Evolutionary conservation across 2,329 filamentous ascomycete genomes (phyloP).

Genomic region (Escovopsis sp.): DNA sequence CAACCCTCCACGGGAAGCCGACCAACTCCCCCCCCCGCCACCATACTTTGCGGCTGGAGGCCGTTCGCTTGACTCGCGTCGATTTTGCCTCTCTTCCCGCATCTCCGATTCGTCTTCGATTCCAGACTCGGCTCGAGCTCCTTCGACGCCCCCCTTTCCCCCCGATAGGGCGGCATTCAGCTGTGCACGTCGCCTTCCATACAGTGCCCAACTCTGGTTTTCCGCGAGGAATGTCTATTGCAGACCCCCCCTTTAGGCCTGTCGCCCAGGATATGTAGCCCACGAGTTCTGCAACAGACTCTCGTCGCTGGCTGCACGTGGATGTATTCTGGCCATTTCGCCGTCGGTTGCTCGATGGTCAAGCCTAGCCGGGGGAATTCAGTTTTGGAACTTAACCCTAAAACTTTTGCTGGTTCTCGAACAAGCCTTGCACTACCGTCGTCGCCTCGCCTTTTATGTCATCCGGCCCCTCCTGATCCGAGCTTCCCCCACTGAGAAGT

Average conservation of each 20-base stretch:
- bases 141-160: constrained; percentile 25
- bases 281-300: constrained; percentile 45
- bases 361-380: constrained; percentile 38
- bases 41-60: constrained; percentile 2
- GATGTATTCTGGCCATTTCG: constrained; percentile 21
- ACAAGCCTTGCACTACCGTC: constrained; percentile 58
- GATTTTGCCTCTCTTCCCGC: background rate
- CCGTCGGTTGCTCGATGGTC: constrained; percentile 24
- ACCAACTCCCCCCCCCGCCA: constrained; percentile 1
- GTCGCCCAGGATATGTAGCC: constrained; percentile 35
- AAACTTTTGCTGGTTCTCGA: constrained; percentile 46
- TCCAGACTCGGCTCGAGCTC: constrained; percentile 22
- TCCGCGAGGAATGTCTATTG: constrained; percentile 49
- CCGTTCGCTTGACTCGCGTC: background rate
- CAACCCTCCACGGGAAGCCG: constrained; percentile 2
- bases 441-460: constrained; percentile 51
- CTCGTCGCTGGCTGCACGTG: constrained; percentile 31
- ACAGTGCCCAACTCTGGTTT: constrained; percentile 66
- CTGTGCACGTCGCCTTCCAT: constrained; percentile 55
- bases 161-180: constrained; percentile 6
- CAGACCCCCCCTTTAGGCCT: constrained; percentile 24
- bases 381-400: constrained; percentile 96
- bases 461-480: constrained; percentile 13
- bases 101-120: constrained; percentile 1
- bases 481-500: constrained; percentile 33